Evolutionary conservation across 78 protist genomes (phyloP).

Genomic region (Dictyostelium brefeldianum): DNA sequence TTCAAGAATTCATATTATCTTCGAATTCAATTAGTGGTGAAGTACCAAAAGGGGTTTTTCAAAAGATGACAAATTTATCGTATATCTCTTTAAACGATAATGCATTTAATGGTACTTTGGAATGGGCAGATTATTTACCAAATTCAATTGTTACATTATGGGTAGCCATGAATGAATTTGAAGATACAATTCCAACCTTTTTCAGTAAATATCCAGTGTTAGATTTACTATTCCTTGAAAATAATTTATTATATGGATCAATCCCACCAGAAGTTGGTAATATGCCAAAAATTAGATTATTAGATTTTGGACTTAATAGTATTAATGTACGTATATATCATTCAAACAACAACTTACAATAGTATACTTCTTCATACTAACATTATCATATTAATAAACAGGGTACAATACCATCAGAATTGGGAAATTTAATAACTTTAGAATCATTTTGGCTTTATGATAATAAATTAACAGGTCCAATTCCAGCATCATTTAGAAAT

Average conservation of each 20-base stretch:
- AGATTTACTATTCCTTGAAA: conserved; percentile 46
- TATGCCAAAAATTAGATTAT: conserved; percentile 9
- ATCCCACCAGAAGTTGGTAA: conserved; percentile 43
- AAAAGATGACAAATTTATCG: neutral
- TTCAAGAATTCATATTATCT: neutral
- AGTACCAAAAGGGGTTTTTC: neutral
- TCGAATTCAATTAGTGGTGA: neutral
- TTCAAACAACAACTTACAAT: too few relatives aligned
- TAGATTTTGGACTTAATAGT: conserved; percentile 66
- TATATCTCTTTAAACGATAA: neutral
- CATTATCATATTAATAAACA: neutral
- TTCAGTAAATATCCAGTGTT: conserved; percentile 12
- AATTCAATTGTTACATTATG: conserved; percentile 19
- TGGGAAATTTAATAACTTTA: conserved; percentile 4
- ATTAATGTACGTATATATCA: conserved; percentile 20
- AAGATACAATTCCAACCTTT: conserved; percentile 18
- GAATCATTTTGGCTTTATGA: conserved; percentile 63
- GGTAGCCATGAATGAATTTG: conserved; percentile 49
- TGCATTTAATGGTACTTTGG: neutral
- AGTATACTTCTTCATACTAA: too few relatives aligned
- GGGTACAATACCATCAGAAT: conserved; percentile 35
- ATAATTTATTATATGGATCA: conserved; percentile 32
- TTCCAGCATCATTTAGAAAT: conserved; percentile 4
- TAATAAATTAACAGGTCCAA: conserved; percentile 5
- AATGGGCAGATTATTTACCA: conserved; percentile 36